A percentile compares a stretch with the other conserved stretches of the same genome.
Evolutionary conservation across 768 basidiomycete species (phyloP).

Genomic region (Pleurotus tuoliensis): DNA sequence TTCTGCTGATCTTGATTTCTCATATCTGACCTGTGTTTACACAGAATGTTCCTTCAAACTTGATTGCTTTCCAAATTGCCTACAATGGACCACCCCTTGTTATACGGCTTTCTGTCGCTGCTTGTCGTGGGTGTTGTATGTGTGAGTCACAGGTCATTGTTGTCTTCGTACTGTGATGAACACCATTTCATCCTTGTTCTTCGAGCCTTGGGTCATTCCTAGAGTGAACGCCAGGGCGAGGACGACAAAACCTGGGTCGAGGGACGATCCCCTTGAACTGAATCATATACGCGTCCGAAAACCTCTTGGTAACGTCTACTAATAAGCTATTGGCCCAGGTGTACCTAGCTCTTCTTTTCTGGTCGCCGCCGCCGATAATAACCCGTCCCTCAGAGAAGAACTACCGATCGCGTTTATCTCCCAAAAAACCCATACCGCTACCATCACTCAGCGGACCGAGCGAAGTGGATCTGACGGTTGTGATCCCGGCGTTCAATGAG

Average conservation of each 20-base stretch:
- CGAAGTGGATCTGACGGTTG: constrained; percentile 69
- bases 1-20: constrained; percentile 5
- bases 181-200: constrained; percentile 90
- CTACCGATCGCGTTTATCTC: constrained; percentile 57
- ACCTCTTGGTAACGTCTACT: not conserved
- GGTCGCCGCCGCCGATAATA: constrained; percentile 68
- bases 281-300: constrained; percentile 21
- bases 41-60: constrained; percentile 4
- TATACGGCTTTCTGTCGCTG: constrained; percentile 33
- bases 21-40: not conserved
- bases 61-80: not conserved
- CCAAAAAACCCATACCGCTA: constrained; percentile 51
- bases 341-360: constrained; percentile 66
- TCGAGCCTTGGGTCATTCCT: constrained; percentile 62
- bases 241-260: constrained; percentile 61
- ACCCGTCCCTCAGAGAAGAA: constrained; percentile 64
- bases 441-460: constrained; percentile 52
- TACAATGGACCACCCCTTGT: constrained; percentile 25
- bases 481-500: constrained; percentile 94
- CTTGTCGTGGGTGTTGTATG: constrained; percentile 26
- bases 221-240: constrained; percentile 51
- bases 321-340: constrained; percentile 38
- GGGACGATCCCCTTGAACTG: constrained; percentile 33
- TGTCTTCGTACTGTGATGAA: constrained; percentile 44
- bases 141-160: constrained; percentile 28